These are phyloP conservation scores for Nepenthes alata DNA, from an alignment of 179 eudicot genomes.

Conservation along the genomic window DNA sequence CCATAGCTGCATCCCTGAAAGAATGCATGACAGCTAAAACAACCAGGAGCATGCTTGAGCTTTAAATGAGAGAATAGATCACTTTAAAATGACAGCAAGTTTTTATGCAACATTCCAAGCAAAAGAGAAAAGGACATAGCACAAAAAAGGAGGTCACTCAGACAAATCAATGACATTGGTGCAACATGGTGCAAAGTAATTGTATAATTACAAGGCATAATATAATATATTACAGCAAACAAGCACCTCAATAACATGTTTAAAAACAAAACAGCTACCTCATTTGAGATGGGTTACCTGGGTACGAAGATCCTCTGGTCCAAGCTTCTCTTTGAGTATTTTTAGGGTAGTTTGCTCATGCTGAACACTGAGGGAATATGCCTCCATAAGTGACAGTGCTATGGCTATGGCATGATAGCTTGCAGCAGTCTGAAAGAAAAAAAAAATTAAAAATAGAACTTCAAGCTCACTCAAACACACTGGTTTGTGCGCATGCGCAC, in stretches of 20 bases:
- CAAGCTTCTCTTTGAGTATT: slow-evolving; percentile 91
- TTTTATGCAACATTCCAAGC: too few species aligned
- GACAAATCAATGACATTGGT: too few species aligned
- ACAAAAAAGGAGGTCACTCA: too few species aligned
- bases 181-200: too few species aligned
- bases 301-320: slow-evolving; percentile 88
- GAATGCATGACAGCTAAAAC: too few species aligned
- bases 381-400: slow-evolving; percentile 98
- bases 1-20: too few species aligned
- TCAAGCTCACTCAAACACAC: not conserved
- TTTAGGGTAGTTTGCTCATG: slow-evolving; percentile 95
- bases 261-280: not conserved
- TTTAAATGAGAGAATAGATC: too few species aligned
- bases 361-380: slow-evolving; percentile 92
- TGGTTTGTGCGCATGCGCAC: not conserved
- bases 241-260: not conserved
- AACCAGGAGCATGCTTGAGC: too few species aligned
- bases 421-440: slow-evolving; percentile 79
- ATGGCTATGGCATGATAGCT: slow-evolving; percentile 99
- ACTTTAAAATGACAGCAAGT: too few species aligned
- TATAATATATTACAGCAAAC: not conserved
- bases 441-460: not conserved
- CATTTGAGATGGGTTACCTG: slow-evolving; percentile 39
- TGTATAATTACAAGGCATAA: too few species aligned
- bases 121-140: too few species aligned